These are phyloP conservation scores for Hirschioporus abietinus DNA, from an alignment of 768 basidiomycete species.

Conservation along the genomic window DNA sequence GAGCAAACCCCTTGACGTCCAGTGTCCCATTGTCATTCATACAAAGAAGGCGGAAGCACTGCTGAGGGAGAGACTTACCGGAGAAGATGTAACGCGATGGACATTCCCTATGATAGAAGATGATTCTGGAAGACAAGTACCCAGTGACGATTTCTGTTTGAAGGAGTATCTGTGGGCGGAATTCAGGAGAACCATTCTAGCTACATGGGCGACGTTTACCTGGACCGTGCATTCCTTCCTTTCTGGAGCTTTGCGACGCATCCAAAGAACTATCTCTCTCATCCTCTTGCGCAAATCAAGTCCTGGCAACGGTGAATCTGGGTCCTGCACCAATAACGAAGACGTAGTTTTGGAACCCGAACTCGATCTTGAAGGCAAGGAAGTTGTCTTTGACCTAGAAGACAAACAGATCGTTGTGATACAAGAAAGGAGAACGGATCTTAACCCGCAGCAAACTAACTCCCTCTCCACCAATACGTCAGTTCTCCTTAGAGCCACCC, in stretches of 20 bases:
- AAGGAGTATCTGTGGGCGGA: background rate
- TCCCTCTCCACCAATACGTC: no score
- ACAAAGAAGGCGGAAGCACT: background rate
- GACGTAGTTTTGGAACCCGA: background rate
- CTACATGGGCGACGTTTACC: background rate
- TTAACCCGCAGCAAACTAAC: no score
- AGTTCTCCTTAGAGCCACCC: background rate
- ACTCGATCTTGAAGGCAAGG: background rate
- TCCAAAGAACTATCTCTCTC: background rate
- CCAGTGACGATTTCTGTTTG: background rate
- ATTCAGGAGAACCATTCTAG: background rate
- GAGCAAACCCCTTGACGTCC: slow-evolving; percentile 33
- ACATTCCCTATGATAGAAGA: background rate
- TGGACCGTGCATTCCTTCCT: background rate
- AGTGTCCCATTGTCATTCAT: slow-evolving; percentile 16
- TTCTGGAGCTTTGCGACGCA: background rate
- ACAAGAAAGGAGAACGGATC: background rate
- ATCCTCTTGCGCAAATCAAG: background rate
- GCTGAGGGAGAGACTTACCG: background rate
- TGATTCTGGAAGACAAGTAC: background rate
- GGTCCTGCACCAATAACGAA: no score
- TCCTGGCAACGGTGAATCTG: no score
- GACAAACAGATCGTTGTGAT: background rate
- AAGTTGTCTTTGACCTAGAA: background rate
- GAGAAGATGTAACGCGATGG: background rate